phyloP scores from a whole-genome alignment of 495 filamentous ascomycete species.

The Wilcoxina mikolae region DNA sequence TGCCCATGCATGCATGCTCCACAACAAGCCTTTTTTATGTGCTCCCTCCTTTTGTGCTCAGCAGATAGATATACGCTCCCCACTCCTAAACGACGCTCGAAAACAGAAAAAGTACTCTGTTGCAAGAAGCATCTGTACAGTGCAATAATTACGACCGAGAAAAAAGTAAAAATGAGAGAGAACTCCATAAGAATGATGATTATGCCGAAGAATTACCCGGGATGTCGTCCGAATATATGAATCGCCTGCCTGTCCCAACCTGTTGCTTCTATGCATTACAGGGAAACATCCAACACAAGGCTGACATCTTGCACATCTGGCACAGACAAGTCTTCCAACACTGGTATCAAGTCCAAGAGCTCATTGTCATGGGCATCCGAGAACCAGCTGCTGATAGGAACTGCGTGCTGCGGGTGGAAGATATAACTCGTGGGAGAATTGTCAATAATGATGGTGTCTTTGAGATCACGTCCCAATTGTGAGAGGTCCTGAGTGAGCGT shows the following conservation, averaged over 20 bases:
- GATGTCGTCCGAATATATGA: not conserved
- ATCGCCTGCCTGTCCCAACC: not conserved
- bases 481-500: constrained; percentile 55
- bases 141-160: not conserved
- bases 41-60: not conserved
- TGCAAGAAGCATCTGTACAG: not conserved
- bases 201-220: not conserved
- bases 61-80: not conserved
- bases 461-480: constrained; percentile 87
- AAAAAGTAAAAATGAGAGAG: not conserved
- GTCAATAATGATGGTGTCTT: constrained; percentile 98
- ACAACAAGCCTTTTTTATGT: not conserved
- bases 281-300: constrained; percentile 86
- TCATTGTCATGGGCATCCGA: constrained; percentile 99
- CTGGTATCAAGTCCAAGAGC: constrained; percentile 91
- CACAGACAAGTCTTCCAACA: constrained; percentile 90
- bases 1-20: no score
- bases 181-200: not conserved
- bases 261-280: constrained; percentile 36
- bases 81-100: not conserved
- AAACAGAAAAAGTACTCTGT: not conserved
- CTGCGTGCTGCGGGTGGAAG: constrained; percentile 97
- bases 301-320: constrained; percentile 86
- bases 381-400: constrained; percentile 99
- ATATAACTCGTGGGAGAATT: constrained; percentile 99